Evolutionary conservation across 805 yeast species (phyloP).

Genomic region (Wickerhamomyces silvicola): DNA sequence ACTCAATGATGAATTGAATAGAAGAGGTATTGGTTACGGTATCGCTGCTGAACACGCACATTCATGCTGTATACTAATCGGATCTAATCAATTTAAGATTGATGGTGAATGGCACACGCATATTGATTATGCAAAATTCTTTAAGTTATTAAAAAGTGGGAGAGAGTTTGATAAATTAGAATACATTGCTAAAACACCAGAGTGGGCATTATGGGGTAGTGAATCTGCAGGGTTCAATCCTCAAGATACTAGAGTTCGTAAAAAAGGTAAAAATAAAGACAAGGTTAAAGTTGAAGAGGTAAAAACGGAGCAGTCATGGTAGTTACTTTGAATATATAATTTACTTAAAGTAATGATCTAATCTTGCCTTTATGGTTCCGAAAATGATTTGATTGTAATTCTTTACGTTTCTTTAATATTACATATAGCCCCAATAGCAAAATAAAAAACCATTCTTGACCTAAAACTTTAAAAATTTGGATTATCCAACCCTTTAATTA

Average conservation of each 20-base stretch:
- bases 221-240: slow-evolving; percentile 87
- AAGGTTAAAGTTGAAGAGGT: slow-evolving; percentile 3
- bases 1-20: slow-evolving; percentile 53
- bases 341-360: no score
- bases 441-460: no score
- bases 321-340: no score
- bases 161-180: slow-evolving; percentile 70
- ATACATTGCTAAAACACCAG: slow-evolving; percentile 74
- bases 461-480: no score
- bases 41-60: slow-evolving; percentile 95
- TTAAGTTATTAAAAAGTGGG: slow-evolving; percentile 60
- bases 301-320: no score
- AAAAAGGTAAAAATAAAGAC: slow-evolving; percentile 15
- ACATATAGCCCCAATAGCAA: no score
- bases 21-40: slow-evolving; percentile 67
- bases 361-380: no score
- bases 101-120: slow-evolving; percentile 82
- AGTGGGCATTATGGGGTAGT: slow-evolving; percentile 89
- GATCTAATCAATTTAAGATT: slow-evolving; percentile 63
- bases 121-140: slow-evolving; percentile 73
- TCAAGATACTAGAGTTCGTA: slow-evolving; percentile 50
- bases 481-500: no score
- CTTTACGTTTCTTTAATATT: no score
- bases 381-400: no score
- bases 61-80: slow-evolving; percentile 85